Base-by-base conservation (phyloP, 352 stramenopile species). In the Thalassiosira pacifica region DNA sequence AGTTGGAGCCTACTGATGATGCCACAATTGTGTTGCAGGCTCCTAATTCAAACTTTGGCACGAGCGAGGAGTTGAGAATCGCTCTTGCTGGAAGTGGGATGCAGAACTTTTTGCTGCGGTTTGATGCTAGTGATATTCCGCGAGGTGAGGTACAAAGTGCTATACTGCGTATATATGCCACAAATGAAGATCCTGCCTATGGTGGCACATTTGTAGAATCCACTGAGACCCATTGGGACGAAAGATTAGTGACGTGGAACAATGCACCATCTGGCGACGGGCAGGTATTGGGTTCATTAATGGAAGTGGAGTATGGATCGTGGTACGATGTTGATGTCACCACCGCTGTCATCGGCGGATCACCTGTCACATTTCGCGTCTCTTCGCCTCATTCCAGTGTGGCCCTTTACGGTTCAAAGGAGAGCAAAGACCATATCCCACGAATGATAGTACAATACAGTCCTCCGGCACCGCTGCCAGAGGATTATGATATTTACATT, bases 261-360 rank as follows among this genome's bases (percentile, higher is more conserved):
- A 82, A 87, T 78, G 72, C 79, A 24, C 79, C 79, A 18, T 22
- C 22, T 37, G 66, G 55, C 26, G 79, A 87, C 68, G 79, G 79
- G 0, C 31, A 72, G 16, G 73, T 87, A 5, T 26, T 87, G 48
- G 79, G 79, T 19, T 79, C 72, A 6, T 19, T 87, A 16, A 42
- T 66, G 10, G 79, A 87, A 40, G 73, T 82, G 13, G 79, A 87
- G 66, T 66, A 59, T 57, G 79, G 79, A 1, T 82, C 79, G 26
- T 87, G 79, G 79, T 87, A 82, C 59, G 73, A 82, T 26, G 57
- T 87, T 2, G 79, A 87, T 61, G 79, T 82, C 0, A 87, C 79
- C 8, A 75, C 73, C 59, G 79, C 79, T 66, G 73, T 87, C 37
- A 75, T 82, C 31, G 82, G 82, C 27, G 82, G 82, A 63, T 22